Evolutionary conservation across 2,329 filamentous ascomycete genomes (phyloP).

Genomic region (Alternaria arbusti): DNA sequence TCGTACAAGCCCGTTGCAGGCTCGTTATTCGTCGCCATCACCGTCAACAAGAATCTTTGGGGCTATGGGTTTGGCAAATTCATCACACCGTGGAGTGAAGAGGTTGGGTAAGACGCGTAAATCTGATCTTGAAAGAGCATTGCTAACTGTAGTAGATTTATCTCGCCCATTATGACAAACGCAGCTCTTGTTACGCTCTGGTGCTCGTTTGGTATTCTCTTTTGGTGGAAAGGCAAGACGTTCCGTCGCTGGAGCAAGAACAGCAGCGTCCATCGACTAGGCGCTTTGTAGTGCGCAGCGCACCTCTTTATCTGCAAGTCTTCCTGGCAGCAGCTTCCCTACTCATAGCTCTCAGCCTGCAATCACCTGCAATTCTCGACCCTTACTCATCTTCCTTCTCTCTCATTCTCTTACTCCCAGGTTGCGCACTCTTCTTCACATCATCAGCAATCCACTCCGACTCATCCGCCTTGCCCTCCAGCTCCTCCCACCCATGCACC

Average conservation of each 20-base stretch:
- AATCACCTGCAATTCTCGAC: neutral
- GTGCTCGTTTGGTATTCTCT: constrained; percentile 61
- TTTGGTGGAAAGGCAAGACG: constrained; percentile 65
- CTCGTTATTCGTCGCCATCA: constrained; percentile 65
- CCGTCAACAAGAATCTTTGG: constrained; percentile 70
- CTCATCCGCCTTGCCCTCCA: constrained; percentile 31
- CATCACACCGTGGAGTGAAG: constrained; percentile 59
- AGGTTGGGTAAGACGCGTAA: constrained; percentile 49
- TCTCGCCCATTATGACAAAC: constrained; percentile 67
- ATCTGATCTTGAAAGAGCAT: neutral
- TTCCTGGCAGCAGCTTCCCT: neutral
- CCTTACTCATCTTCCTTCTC: neutral
- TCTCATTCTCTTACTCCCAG: neutral
- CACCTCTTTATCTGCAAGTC: neutral
- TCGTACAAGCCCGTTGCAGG: constrained; percentile 69
- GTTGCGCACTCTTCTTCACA: neutral
- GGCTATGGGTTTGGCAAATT: constrained; percentile 66
- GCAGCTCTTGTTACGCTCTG: constrained; percentile 61
- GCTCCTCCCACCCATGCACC: constrained; percentile 26
- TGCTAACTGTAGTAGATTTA: constrained; percentile 39
- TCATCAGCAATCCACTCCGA: constrained; percentile 36
- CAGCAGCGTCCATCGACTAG: constrained; percentile 57
- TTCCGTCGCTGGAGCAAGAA: constrained; percentile 63
- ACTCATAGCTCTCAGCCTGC: neutral
- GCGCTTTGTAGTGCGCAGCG: neutral